phyloP scores from a whole-genome alignment of 306 rosid genomes.

The Rosa persica region DNA sequence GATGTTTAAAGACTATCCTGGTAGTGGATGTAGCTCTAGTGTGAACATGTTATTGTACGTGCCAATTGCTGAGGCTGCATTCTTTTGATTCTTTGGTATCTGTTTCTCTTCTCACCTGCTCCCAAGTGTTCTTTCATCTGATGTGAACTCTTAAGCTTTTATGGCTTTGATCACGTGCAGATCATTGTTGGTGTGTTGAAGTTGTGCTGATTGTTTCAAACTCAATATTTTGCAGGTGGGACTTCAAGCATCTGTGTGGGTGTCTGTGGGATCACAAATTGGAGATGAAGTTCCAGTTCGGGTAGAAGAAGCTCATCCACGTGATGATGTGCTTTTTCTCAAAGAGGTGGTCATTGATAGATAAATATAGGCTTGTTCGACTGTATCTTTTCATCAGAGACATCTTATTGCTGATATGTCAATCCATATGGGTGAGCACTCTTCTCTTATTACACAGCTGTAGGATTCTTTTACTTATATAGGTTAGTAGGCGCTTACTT shows the following conservation, averaged over 20 bases:
- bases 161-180: background rate
- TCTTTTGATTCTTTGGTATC: background rate
- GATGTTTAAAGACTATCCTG: background rate
- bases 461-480: background rate
- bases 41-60: background rate
- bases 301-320: constrained; percentile 87
- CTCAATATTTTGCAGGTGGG: constrained; percentile 65
- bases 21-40: background rate
- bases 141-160: background rate
- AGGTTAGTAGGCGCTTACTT: background rate
- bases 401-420: background rate
- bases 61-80: background rate
- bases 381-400: constrained; percentile 6
- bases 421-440: constrained; percentile 24
- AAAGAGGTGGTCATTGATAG: constrained; percentile 59
- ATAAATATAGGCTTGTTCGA: constrained; percentile 21
- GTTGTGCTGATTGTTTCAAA: background rate
- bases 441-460: background rate
- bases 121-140: background rate
- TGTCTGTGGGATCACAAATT: constrained; percentile 66
- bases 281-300: constrained; percentile 80
- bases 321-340: constrained; percentile 69
- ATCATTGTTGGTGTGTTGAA: constrained; percentile 1
- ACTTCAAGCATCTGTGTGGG: constrained; percentile 72
- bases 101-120: background rate